Conservation (phyloP, 371 early-diverging fungal species). For the Conidiobolus incongruus region DNA sequence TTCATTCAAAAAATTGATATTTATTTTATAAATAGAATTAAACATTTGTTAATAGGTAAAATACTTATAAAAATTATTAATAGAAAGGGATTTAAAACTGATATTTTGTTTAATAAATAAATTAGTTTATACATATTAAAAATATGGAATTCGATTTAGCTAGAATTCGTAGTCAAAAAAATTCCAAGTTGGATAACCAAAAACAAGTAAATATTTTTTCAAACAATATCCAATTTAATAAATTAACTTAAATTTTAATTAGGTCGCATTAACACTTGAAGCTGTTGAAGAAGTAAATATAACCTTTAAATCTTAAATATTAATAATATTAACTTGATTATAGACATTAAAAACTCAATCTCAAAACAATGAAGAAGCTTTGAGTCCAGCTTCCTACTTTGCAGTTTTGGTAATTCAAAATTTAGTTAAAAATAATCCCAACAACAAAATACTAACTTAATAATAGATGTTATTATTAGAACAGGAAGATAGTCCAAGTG, state of each 20-base stretch:
- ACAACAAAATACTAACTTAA: neutral
- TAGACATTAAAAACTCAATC: conserved; percentile 53
- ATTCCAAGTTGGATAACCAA: conserved; percentile 66
- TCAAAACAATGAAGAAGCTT: no score
- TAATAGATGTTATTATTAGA: conserved; percentile 49
- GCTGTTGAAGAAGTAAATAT: conserved; percentile 61
- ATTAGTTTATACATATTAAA: no score
- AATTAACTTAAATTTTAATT: neutral
- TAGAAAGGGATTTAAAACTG: no score
- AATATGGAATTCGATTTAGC: conserved; percentile 22
- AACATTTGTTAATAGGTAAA: no score
- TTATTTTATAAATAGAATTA: no score
- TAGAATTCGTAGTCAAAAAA: conserved; percentile 32
- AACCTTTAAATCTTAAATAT: neutral
- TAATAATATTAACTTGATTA: conserved; percentile 3
- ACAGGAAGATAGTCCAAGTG: conserved; percentile 23
- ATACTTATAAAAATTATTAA: no score
- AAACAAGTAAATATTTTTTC: conserved; percentile 19
- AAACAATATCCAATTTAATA: neutral
- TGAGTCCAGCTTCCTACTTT: conserved; percentile 67
- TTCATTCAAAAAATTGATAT: no score
- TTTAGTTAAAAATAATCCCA: neutral
- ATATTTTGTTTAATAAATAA: no score
- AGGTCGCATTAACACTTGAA: conserved; percentile 48
- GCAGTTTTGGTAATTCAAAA: conserved; percentile 45